A percentile compares a stretch with the other conserved stretches of the same genome.
Evolutionary conservation across 2,329 filamentous ascomycete genomes (phyloP).

Genomic region (Phyllosticta paracitricarpa): DNA sequence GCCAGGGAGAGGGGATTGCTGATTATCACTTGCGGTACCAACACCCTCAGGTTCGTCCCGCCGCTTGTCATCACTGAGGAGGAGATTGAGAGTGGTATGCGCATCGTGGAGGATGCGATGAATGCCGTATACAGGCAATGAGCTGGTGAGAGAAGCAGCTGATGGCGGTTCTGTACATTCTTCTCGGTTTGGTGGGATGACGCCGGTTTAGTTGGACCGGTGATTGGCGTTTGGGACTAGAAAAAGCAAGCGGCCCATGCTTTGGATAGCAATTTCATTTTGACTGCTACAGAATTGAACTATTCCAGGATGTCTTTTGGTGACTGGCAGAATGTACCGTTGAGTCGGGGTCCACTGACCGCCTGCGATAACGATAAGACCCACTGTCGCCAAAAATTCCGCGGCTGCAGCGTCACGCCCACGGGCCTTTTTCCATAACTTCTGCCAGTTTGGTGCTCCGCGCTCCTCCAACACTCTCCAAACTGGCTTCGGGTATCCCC

Average conservation of each 20-base stretch:
- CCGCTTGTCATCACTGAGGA: conserved; percentile 69
- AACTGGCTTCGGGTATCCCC: conserved; percentile 34
- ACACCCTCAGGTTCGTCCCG: conserved; percentile 87
- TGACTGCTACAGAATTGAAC: background rate
- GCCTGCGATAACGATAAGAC: conserved; percentile 6
- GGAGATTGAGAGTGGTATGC: conserved; percentile 70
- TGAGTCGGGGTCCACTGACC: background rate
- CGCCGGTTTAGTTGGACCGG: background rate
- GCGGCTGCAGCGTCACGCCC: background rate
- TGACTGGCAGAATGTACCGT: background rate
- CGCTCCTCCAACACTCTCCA: background rate
- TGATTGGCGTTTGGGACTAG: background rate
- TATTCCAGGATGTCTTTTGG: background rate
- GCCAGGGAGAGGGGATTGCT: conserved; percentile 79
- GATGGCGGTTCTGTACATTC: background rate
- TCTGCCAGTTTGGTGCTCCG: background rate
- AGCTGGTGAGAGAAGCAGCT: background rate
- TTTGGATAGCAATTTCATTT: background rate
- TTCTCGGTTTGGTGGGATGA: background rate
- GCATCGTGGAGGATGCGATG: conserved; percentile 62
- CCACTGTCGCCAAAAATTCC: conserved; percentile 10
- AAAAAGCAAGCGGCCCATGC: background rate
- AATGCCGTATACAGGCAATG: conserved; percentile 38
- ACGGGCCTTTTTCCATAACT: background rate
- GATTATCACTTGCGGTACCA: conserved; percentile 85